Evolutionary conservation across 164 flowering plant genomes (phyloP), one percentile per base, ranked within the genome.

Genomic region (Santalum album): DNA sequence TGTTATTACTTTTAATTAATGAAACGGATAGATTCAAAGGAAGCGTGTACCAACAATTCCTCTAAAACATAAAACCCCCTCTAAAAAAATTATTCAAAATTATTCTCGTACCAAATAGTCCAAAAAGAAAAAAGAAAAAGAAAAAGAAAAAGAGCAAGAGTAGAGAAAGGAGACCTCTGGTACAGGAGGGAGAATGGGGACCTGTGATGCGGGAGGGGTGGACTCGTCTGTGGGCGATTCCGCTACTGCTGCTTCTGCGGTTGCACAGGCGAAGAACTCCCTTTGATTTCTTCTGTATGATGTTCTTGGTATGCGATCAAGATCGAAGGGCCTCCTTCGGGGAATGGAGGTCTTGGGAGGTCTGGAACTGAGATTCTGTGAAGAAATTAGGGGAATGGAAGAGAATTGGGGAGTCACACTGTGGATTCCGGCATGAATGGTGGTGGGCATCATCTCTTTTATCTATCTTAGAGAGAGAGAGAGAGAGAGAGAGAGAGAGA

Each of bases 401-500:
- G 56, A 42, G 32, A 35, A 55, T 20, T 55, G 44, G 46, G 57
- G 53, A 61, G 62, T 25, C 20, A n/a, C n/a, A n/a, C 39, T 43
- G 20, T 38, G 51, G 19, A 64, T 32, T 26, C 55, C 38, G 11
- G 64, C 48, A 40, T 74, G 72, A 54, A 53, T n/a, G n/a, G 73
- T 68, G 67, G 71, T 68, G 59, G 71, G 53, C 53, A 61, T 49
- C 71, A 71, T 71, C 55, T 59, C 17, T 15, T 11, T 14, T 15
- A 12, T 67, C 21, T 21, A 25, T 50, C 29, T 42, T 34, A 38
- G 27, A 48, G 53, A 40, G 63, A 16, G 1, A 46, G 15, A 26
- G 49, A 42, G 24, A 54, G 29, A 40, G 32, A 17, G 24, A 32
- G 16, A 38, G 16, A 15, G 16, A 38, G 16, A 29, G 27, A 48